phyloP scores from a whole-genome alignment of 2,329 filamentous ascomycete genomes.

The Didymella lethalis region DNA sequence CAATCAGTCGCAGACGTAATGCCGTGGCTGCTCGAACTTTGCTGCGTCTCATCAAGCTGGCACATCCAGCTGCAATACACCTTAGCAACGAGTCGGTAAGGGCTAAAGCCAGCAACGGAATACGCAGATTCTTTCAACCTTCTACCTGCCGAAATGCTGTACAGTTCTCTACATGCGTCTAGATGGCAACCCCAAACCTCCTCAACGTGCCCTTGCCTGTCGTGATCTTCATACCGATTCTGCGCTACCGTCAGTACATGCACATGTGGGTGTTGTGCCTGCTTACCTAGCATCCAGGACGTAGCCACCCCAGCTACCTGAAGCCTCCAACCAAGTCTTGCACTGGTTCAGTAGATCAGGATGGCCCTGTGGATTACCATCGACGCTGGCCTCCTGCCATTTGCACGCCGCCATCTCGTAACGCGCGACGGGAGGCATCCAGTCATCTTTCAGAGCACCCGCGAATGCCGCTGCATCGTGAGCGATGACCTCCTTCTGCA shows the following conservation, averaged over 20 bases:
- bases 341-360: slow-evolving; percentile 66
- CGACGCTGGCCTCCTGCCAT: slow-evolving; percentile 70
- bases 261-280: neutral
- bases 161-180: neutral
- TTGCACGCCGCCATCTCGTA: slow-evolving; percentile 86
- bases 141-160: neutral
- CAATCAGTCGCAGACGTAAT: neutral
- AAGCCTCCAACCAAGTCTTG: slow-evolving; percentile 70
- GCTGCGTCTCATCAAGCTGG: neutral
- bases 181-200: slow-evolving; percentile 35
- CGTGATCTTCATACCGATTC: slow-evolving; percentile 74
- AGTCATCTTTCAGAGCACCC: slow-evolving; percentile 71
- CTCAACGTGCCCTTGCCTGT: slow-evolving; percentile 71
- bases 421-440: slow-evolving; percentile 74
- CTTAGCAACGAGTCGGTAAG: neutral
- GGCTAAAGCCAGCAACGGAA: too few species aligned
- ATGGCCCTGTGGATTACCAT: slow-evolving; percentile 47
- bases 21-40: neutral
- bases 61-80: neutral
- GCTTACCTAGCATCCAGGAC: slow-evolving; percentile 72
- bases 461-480: slow-evolving; percentile 65
- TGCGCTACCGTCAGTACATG: slow-evolving; percentile 19
- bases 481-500: slow-evolving; percentile 69
- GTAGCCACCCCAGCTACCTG: slow-evolving; percentile 74
- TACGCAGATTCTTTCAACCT: neutral